Evolutionary conservation across 345 rosid genomes (phyloP).

Genomic region (Eucalyptus pauciflora): DNA sequence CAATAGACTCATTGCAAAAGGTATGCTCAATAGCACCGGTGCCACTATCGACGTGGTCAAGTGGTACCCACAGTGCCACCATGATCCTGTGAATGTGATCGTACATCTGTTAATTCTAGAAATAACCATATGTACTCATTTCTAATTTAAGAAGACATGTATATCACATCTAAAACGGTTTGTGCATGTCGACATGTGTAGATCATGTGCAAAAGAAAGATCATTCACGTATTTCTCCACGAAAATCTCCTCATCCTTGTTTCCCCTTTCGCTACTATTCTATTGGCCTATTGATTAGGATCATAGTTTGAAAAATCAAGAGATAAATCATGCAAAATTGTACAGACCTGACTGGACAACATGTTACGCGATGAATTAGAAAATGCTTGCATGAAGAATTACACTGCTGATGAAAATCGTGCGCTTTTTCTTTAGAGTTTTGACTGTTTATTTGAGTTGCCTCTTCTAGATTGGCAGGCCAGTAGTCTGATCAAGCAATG

Average conservation of each 20-base stretch:
- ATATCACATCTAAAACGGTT: rapidly evolving
- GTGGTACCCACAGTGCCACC: constrained; percentile 33
- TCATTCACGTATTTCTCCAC: neutral
- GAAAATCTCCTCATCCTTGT: neutral
- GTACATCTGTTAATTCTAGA: neutral
- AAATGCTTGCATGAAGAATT: neutral
- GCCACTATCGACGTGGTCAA: constrained; percentile 28
- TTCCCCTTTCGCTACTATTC: neutral
- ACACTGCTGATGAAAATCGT: neutral
- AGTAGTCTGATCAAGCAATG: neutral
- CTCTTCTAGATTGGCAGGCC: no score
- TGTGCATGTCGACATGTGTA: neutral
- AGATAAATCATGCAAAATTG: neutral
- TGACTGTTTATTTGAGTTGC: neutral
- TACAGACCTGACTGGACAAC: neutral
- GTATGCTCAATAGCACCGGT: constrained; percentile 17
- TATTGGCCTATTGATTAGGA: neutral
- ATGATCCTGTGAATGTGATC: constrained; percentile 3
- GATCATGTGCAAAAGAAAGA: neutral
- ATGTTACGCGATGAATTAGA: neutral
- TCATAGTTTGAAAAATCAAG: neutral
- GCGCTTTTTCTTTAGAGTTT: neutral
- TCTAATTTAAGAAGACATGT: neutral
- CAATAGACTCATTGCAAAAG: constrained; percentile 15
- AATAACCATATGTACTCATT: neutral